Base-by-base conservation (phyloP, 2,329 filamentous ascomycete genomes). In the Arthrinium phaeospermum region DNA sequence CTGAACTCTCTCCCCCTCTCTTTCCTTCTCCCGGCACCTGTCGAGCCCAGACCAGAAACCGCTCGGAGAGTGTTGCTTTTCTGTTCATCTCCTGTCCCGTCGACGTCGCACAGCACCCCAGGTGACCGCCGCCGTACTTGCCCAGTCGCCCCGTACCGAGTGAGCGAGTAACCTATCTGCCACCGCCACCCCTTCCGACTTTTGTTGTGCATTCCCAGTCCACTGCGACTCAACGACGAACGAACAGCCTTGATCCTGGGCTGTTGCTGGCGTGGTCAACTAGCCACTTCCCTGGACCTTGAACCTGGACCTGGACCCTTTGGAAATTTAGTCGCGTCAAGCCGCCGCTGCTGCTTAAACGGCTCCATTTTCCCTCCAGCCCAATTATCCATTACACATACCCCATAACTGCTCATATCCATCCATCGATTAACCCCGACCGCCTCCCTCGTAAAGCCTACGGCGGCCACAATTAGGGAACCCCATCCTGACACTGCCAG, bases 201-300 rank as follows among this genome's bases (percentile, higher is more conserved):
- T 61, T 10, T 27, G 13, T 27, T 51, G 30, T 61, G 27, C 51
- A 34, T 30, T 57, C 51, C 16, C 51, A 34, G 16, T 57, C 51
- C 16, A 34, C 34, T 41, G n/a, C 57, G 19, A 41, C 57, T 34
- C 57, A 41, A 64, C 34, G 57, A 64, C 57, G 30, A 64, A 41
- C 57, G 30, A 64, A 24, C 34, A 64, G 57, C 57, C 57, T 41
- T 64, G 57, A 64, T 64, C 57, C 57, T 41, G 57, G 57, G 30
- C 19, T 37, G 53, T 22, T 64, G 57, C 30, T 64, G 57, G 67
- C 44, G 30, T 70, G 68, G 47, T 22, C 68, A 27, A 45, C 68
- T 53, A 70, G 68, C 47, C 27, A 70, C 68, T 70, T 57, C 68
- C 68, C 68, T 70, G 68, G 68, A 70, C 68, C 68, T 51, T 64